Evolutionary conservation across 257 asterid species (phyloP), one percentile per base, ranked within the genome.

Genomic region (Pogostemon cablin): DNA sequence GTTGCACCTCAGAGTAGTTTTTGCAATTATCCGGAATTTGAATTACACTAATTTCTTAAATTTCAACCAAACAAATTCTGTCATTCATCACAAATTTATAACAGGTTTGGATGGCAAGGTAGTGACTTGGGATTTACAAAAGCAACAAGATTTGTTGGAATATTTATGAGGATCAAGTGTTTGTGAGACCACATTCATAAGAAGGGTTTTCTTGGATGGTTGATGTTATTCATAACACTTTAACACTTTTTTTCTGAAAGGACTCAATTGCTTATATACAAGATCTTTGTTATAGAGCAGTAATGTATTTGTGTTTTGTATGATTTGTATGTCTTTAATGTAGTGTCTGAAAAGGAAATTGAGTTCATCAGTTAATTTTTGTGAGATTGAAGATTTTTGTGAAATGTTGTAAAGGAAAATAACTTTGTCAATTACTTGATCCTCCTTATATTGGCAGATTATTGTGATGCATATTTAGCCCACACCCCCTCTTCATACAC

Each of bases 51-150:
- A 38, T 53, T 39, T 48, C 35, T 2, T 4, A n/a, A 15, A 37
- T 5, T 25, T 62, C 39, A 3, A 2, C 32, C 42, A 4, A 3
- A 9, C 59, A 7, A 44, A 35, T 43, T 58, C 5, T 11, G 58
- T 39, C 9, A 17, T 39, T 3, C 35, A 34, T 59, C 48, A 32
- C 35, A 49, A 38, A 41, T 44, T 56, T 70, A 65, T 78, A 39
- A 32, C 88, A 91, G 99, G 98, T 55, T 78, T 89, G 76, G 98
- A 91, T 59, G 98, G 97, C 54, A 95, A 85, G 78, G 80, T 95
- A 9, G 95, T 86, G 38, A 76, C 81, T 37, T 91, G 98, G 98
- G 98, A 89, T 77, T 80, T 90, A 78, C 81, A 85, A 80, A 71
- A 75, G 4, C 88, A 88, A 75, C 81, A 85, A 65, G 97, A 88